Evolutionary conservation across 768 basidiomycete species (phyloP).

Genomic region (Leccinum rimulosum): DNA sequence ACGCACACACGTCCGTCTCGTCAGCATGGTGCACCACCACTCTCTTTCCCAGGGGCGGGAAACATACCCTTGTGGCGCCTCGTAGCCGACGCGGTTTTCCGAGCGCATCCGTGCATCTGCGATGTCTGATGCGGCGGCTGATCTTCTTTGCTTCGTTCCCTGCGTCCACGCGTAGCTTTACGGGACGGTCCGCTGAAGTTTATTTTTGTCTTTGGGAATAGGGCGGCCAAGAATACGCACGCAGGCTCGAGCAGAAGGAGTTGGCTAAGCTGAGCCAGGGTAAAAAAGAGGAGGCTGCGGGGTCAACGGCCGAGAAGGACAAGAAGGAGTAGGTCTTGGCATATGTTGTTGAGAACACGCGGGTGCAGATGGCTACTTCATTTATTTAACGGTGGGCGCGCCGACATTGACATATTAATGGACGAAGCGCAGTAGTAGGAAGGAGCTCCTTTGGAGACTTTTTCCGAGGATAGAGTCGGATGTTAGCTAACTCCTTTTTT

Average conservation of each 20-base stretch:
- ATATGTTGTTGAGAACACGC: not conserved
- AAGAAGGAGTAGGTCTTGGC: slow-evolving; percentile 27
- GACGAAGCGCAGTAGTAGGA: not conserved
- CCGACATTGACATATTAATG: slow-evolving; percentile 7
- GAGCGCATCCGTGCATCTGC: not conserved
- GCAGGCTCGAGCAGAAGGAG: slow-evolving; percentile 52
- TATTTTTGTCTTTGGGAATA: slow-evolving; percentile 34
- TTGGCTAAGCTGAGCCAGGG: slow-evolving; percentile 40
- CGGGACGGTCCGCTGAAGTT: slow-evolving; percentile 7
- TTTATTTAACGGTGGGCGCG: slow-evolving; percentile 1
- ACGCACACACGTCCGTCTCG: not conserved
- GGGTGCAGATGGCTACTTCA: slow-evolving; percentile 1
- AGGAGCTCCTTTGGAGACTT: not conserved
- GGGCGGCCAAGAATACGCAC: slow-evolving; percentile 85
- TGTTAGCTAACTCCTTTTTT: slow-evolving; percentile 25
- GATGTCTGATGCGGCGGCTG: not conserved
- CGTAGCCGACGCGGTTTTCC: slow-evolving; percentile 12
- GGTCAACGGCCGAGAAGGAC: slow-evolving; percentile 24
- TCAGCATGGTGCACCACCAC: slow-evolving; percentile 3
- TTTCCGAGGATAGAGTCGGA: not conserved
- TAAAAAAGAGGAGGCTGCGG: slow-evolving; percentile 24
- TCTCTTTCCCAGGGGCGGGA: slow-evolving; percentile 10
- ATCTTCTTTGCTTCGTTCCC: slow-evolving; percentile 12
- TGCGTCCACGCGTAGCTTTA: slow-evolving; percentile 4
- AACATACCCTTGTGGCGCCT: slow-evolving; percentile 6